Evolutionary conservation across 352 stramenopile species (phyloP).

Genomic region (Phytophthora brassicae): DNA sequence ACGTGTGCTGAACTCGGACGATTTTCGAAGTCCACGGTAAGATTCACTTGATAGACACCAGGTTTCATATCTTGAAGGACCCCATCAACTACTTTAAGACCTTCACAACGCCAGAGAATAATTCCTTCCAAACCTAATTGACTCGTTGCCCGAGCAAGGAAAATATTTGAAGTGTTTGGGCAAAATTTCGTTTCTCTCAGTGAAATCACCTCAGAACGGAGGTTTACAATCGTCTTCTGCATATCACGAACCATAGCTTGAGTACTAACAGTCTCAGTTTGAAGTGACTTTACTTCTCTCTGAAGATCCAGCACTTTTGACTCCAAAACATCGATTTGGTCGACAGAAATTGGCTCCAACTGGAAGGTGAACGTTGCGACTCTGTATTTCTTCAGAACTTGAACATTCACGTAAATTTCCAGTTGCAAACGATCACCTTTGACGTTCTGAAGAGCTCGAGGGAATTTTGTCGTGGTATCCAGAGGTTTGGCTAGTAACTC

Average conservation of each 20-base stretch:
- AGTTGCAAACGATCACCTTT: conserved; percentile 5
- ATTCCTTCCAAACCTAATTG: background rate
- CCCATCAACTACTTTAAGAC: conserved; percentile 10
- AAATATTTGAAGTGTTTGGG: background rate
- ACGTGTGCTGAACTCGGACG: background rate
- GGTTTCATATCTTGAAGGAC: background rate
- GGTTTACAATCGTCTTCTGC: background rate
- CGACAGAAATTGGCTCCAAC: conserved; percentile 3
- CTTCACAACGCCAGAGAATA: conserved; percentile 8
- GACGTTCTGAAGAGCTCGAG: conserved; percentile 1
- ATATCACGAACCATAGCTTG: background rate
- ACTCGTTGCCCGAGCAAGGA: conserved; percentile 13
- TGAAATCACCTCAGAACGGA: conserved; percentile 8
- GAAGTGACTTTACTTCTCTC: conserved; percentile 14
- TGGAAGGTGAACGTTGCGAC: conserved; percentile 4
- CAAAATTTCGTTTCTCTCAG: background rate
- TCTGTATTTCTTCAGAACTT: conserved; percentile 9
- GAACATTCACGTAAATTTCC: conserved; percentile 16
- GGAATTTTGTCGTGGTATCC: background rate
- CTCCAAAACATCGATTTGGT: conserved; percentile 8
- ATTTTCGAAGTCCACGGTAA: conserved; percentile 9
- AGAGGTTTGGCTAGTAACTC: background rate
- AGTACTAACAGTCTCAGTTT: background rate
- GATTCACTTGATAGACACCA: conserved; percentile 11
- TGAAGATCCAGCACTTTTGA: conserved; percentile 8